Evolutionary conservation across 2,329 filamentous ascomycete species (phyloP), one percentile per base, ranked within the genome.

Genomic region (Aspergillus pseudotamarii): DNA sequence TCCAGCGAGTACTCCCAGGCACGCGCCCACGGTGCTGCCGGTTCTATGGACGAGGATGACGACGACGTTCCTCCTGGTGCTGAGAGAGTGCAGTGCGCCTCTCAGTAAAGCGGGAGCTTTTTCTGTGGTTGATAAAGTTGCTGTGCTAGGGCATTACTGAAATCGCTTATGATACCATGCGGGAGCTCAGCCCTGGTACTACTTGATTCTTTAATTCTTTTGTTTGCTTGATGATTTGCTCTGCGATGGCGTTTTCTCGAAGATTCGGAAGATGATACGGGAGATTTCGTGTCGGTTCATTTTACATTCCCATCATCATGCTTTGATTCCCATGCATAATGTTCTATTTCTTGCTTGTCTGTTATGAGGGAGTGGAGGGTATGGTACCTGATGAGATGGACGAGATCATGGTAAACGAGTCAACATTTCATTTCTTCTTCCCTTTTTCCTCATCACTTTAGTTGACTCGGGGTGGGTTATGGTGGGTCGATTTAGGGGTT

Each of bases 11-110:
- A 86, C 53, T 79, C 83, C 38, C 85, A 87, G 73, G 85, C 86
- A 59, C 85, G 90, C 69, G 91, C 90, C 51, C 90, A 91, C 68
- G 89, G 88, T 64, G 88, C 87, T 64, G 88, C 87, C 26, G 83
- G 53, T 81, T 79, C 60, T 77, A 88, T 88, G 84, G 90, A 92
- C 1, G 91, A 94, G 46, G 91, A 94, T 14, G 91, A 94, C 9
- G 82, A 84, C 12, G 82, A 84, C 62, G 76, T 82, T 62, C 82
- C 80, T 60, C 75, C 75, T 54, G 82, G 81, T 59, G 81, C 79
- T 54, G 82, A 84, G 76, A 76, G 82, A 57, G 79, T 84, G 72
- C 82, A 84, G 71, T 84, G 82, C 68, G 82, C 82, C 60, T 83
- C 81, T 36, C 82, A 84, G 77, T 84, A 81, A 79, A 71, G n/a